A percentile compares a stretch with the other conserved stretches of the same genome.
Evolutionary conservation across 1,139 yeast genomes (phyloP).

Genomic region (Taphrina populina): DNA sequence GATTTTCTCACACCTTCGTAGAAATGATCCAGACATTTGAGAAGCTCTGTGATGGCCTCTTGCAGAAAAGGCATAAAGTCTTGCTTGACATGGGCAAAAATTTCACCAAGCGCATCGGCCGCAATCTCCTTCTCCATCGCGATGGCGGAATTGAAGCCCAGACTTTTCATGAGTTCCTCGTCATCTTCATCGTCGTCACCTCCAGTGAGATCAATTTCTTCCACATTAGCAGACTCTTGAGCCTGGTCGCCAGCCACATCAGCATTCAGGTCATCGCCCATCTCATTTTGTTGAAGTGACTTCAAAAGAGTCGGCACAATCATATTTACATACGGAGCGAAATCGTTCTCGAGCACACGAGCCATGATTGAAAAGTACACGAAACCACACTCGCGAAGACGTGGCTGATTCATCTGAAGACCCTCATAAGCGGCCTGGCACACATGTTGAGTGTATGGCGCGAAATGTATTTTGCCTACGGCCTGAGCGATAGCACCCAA

Average conservation of each 20-base stretch:
- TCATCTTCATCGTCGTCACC: slow-evolving; percentile 43
- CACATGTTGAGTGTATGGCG: slow-evolving; percentile 81
- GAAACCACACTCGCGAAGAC: slow-evolving; percentile 91
- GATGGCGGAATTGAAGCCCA: slow-evolving; percentile 88
- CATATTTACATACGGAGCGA: slow-evolving; percentile 78
- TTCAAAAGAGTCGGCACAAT: slow-evolving; percentile 80
- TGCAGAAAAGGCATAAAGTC: slow-evolving; percentile 78
- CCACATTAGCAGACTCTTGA: slow-evolving; percentile 42
- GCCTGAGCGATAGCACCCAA: slow-evolving; percentile 95
- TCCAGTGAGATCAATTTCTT: slow-evolving; percentile 39
- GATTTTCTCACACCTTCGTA: slow-evolving; percentile 86
- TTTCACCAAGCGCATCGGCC: slow-evolving; percentile 85
- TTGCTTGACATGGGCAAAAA: slow-evolving; percentile 81
- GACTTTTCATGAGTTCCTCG: slow-evolving; percentile 55
- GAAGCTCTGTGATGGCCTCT: slow-evolving; percentile 62
- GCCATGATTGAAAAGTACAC: slow-evolving; percentile 95
- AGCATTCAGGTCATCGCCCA: slow-evolving; percentile 38
- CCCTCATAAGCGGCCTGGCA: slow-evolving; percentile 85
- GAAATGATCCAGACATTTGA: slow-evolving; percentile 76
- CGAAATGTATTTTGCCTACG: slow-evolving; percentile 85
- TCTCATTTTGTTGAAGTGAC: slow-evolving; percentile 70
- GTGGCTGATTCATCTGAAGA: slow-evolving; percentile 70
- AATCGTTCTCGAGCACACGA: slow-evolving; percentile 86
- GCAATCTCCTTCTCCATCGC: slow-evolving; percentile 97
- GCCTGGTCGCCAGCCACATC: slow-evolving; percentile 38